Conservation (phyloP, 805 yeast genomes). For the Candida qinlingensis region DNA sequence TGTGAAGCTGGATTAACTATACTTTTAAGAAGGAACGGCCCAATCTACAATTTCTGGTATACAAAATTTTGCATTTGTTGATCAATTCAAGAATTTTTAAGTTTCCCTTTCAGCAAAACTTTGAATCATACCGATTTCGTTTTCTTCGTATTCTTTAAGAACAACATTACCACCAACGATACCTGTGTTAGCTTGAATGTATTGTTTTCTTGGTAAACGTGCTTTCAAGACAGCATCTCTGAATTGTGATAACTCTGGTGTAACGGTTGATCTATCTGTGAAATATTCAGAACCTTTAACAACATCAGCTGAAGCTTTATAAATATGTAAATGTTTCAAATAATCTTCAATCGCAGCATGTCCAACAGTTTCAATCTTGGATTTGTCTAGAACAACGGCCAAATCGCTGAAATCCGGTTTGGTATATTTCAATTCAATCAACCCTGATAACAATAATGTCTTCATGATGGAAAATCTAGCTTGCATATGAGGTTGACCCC, state of each 20-base stretch:
- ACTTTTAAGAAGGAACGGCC: no score
- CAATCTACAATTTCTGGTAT: no score
- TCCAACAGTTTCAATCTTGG: constrained; percentile 63
- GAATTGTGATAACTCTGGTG: constrained; percentile 54
- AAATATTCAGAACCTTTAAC: constrained; percentile 60
- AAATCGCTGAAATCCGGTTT: constrained; percentile 53
- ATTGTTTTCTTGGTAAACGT: constrained; percentile 79
- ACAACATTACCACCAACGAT: constrained; percentile 37
- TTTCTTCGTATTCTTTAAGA: constrained; percentile 70
- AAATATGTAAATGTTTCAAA: constrained; percentile 67
- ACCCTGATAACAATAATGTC: constrained; percentile 59
- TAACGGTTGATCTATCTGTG: constrained; percentile 61
- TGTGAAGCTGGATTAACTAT: no score
- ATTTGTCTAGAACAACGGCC: constrained; percentile 50
- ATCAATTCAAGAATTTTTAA: background rate
- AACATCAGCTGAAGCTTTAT: constrained; percentile 73
- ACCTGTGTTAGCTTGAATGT: constrained; percentile 75
- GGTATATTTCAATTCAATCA: constrained; percentile 48
- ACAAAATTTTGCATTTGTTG: no score
- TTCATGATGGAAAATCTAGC: constrained; percentile 85
- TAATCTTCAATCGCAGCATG: constrained; percentile 69
- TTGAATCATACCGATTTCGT: constrained; percentile 71
- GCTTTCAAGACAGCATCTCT: constrained; percentile 65
- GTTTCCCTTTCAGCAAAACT: constrained; percentile 61
- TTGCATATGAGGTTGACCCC: constrained; percentile 97